A percentile compares a stretch with the other conserved stretches of the same genome.
These are phyloP conservation scores for Coemansia sp. DNA, from an alignment of 192 early-diverging fungal species.

Conservation along the genomic window DNA sequence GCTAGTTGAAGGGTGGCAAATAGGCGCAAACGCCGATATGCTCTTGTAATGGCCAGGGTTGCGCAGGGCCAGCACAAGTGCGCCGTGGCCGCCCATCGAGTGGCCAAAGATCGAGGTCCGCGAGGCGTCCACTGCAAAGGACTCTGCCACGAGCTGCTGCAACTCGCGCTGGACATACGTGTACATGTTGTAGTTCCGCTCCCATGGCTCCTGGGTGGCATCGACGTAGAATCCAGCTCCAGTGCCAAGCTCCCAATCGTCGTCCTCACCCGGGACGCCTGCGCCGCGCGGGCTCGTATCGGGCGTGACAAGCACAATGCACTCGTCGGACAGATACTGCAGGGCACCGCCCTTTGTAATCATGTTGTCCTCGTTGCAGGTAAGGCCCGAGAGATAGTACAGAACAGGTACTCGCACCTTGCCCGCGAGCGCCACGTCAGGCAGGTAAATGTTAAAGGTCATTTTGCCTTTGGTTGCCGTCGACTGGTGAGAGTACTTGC, in stretches of 20 bases:
- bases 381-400: constrained; percentile 80
- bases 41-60: constrained; percentile 68
- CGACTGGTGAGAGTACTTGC: constrained; percentile 73
- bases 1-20: constrained; percentile 67
- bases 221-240: constrained; percentile 70
- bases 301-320: constrained; percentile 75
- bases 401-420: constrained; percentile 43
- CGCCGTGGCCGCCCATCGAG: constrained; percentile 90
- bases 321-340: constrained; percentile 59
- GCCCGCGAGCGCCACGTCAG: constrained; percentile 40
- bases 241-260: constrained; percentile 48
- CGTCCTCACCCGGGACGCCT: constrained; percentile 70
- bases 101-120: constrained; percentile 68
- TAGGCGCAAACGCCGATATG: constrained; percentile 81
- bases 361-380: constrained; percentile 87
- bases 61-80: constrained; percentile 70
- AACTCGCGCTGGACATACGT: constrained; percentile 77
- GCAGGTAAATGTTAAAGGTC: constrained; percentile 75
- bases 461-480: constrained; percentile 63
- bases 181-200: constrained; percentile 78
- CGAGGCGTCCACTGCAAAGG: constrained; percentile 59
- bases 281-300: constrained; percentile 82
- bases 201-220: constrained; percentile 74
- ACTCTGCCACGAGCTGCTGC: constrained; percentile 54
- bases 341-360: constrained; percentile 78